Base-by-base conservation (phyloP, 2,329 filamentous ascomycete species). In the Colletotrichum theobromicola region DNA sequence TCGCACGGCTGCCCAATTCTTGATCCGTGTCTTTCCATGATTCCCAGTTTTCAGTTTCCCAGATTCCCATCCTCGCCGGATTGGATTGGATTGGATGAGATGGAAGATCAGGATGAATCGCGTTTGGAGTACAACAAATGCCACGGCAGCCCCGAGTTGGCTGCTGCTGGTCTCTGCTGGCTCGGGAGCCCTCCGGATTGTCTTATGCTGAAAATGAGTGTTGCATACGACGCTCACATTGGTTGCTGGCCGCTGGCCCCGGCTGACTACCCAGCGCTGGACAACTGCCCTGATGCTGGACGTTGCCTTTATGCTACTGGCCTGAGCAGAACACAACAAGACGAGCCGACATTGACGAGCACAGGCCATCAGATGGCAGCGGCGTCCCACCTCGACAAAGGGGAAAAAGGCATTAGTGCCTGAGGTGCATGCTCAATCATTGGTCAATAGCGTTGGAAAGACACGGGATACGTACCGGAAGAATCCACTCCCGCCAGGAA, bases 341-440 rank as follows among this genome's bases (percentile, higher is more conserved):
- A 60, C 57, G 57, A 60, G 57, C 30, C 60, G 46, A 50, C 66
- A n/a, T n/a, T 34, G 32, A 53, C 42, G 34, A 64, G 71, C 71
- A 74, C 71, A 71, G 67, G 10, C 71, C 71, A 74, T 32, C 26
- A 0, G 24, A 65, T 74, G 71, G 71, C 67, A 74, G 30, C 26
- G 71, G 60, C 60, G 71, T 46, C 30, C 55, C 28, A 70, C 71
- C 30, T 42, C 62, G 24, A 58, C 57, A 67, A 71, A 72, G 68
- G 55, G 34, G 57, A n/a, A 18, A 57, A 63, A 42, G 46, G 24
- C 26, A 13, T 16, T 16, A 10, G 72, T 72, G 68, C 72, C 72
- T 72, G 62, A 74, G 32, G 57, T 50, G 42, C 42, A 4, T 21
- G 13, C n/a, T 18, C 10, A 21, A 50, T 12, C 37, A 28, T 58